Evolutionary conservation across 2,329 filamentous ascomycete species (phyloP), one percentile per base, ranked within the genome.

Genomic region (Ceratocystis alfenasii): DNA sequence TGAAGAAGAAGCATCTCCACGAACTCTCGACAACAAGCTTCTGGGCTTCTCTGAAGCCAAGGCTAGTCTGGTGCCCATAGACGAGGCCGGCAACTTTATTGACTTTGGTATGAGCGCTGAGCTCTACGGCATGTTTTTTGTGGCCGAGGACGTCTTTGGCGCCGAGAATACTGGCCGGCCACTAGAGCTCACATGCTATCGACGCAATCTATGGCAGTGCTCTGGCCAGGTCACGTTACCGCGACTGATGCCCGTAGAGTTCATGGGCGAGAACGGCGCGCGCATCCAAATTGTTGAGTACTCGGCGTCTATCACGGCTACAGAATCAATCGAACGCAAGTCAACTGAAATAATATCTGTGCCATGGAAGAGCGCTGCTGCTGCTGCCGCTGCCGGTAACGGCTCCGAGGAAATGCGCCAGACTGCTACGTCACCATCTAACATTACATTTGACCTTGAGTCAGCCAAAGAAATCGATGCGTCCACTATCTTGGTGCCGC

Each of bases 311-410:
- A 90, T 97, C 64, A 88, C 88, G 0, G 92, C 90, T 1, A 84
- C 88, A 2, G 93, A 97, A 75, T 95, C 90, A 4, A 95, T 96
- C 62, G 93, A 97, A 73, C 89, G 90, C 62, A 95, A 95, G 72
- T 72, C 85, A 0, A 93, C 95, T 5, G 95, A 96, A 76, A 95
- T 97, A 68, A 96, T 97, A 67, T 94, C 88, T 0, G 94, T 97
- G 61, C 93, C 93, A 0, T 96, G 93, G 92, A 96, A 96, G 78
- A 95, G 79, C 82, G 72, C 87, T 78, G 72, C 86, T 76, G 71
- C 86, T 73, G 74, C 82, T 71, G 62, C 48, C 6, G 62, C 62
- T n/a, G 30, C 45, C 57, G 59, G 59, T 28, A 72, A 78, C 1
- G 74, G 74, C 20, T 73, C 71, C 0, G 80, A 83, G 70, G 82